Evolutionary conservation across 1,139 yeast species (phyloP), one percentile per base, ranked within the genome.

Genomic region (Spencermartinsiella ligniputridi): DNA sequence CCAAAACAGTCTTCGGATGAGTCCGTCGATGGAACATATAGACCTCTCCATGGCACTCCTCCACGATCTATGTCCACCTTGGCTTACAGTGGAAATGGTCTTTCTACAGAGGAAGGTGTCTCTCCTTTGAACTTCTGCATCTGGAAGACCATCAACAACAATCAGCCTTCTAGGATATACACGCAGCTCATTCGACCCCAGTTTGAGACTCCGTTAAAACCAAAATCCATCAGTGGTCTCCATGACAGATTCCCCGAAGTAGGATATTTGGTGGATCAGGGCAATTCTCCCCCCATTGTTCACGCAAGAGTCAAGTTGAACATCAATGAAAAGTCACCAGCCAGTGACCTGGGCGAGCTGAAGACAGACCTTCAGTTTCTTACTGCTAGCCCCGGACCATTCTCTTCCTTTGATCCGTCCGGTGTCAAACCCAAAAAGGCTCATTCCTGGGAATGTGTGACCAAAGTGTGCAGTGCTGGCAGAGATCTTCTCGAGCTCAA

Each of bases 121-220:
- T 40, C 49, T 13, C 54, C 54, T 2, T 40, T 57, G 19, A 58
- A 58, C 46, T 58, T 58, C 41, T 54, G 60, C 49, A 57, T 58
- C 54, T 55, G 56, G 56, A 51, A 48, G 24, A 38, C 29, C 25
- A 20, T 24, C 25, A 25, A 15, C 20, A 18, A 34, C 19, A 19
- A 41, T 20, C 52, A 47, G 32, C 44, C 42, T 3, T 50, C 37
- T 18, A 43, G 49, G 35, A 52, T 56, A 13, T 64, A 58, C 52
- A 56, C 66, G 8, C 63, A 63, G 29, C 52, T 65, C 27, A 57
- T 64, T 40, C 60, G 68, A 3, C 64, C 69, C 6, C 63, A 61
- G 48, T 60, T 61, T 41, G 69, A 66, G 51, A 60, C 68, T 13
- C 68, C 69, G 6, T 42, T 56, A 27, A 54, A 54, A 34, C 60